Evolutionary conservation across 2,329 filamentous ascomycete species (phyloP).

Genomic region (Cyclaneusma minus): DNA sequence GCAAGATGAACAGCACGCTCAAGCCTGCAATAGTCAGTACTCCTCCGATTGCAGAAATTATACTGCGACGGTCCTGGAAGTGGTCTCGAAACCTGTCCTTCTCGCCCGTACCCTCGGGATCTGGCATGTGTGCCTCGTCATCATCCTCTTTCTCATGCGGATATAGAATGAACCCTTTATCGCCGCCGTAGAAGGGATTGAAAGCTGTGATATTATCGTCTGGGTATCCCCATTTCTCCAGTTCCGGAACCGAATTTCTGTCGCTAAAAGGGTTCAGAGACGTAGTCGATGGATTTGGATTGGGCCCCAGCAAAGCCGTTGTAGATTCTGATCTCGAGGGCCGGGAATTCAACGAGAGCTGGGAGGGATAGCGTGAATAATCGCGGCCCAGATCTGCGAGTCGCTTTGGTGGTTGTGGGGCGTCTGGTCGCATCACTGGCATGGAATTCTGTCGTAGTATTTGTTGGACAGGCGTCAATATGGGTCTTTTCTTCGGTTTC

Average conservation of each 20-base stretch:
- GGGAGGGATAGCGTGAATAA: constrained; percentile 16
- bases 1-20: constrained; percentile 30
- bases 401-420: constrained; percentile 6
- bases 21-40: constrained; percentile 30
- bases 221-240: constrained; percentile 23
- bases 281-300: constrained; percentile 6
- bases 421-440: constrained; percentile 3
- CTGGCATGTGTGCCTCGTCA: constrained; percentile 36
- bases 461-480: constrained; percentile 8
- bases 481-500: constrained; percentile 3
- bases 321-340: not conserved
- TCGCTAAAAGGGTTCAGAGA: constrained; percentile 10
- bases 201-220: constrained; percentile 31
- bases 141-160: constrained; percentile 33
- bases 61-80: constrained; percentile 25
- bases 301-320: constrained; percentile 3
- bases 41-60: constrained; percentile 21
- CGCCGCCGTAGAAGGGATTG: constrained; percentile 23
- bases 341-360: not conserved
- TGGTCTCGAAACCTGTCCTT: constrained; percentile 27
- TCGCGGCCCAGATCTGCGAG: constrained; percentile 14
- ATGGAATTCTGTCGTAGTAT: constrained; percentile 10
- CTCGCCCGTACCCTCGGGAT: constrained; percentile 25
- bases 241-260: constrained; percentile 11
- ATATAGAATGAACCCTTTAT: constrained; percentile 24